These are phyloP conservation scores for Colletotrichum neosansevieriae DNA, from an alignment of 2,329 filamentous ascomycete genomes.

Conservation along the genomic window DNA sequence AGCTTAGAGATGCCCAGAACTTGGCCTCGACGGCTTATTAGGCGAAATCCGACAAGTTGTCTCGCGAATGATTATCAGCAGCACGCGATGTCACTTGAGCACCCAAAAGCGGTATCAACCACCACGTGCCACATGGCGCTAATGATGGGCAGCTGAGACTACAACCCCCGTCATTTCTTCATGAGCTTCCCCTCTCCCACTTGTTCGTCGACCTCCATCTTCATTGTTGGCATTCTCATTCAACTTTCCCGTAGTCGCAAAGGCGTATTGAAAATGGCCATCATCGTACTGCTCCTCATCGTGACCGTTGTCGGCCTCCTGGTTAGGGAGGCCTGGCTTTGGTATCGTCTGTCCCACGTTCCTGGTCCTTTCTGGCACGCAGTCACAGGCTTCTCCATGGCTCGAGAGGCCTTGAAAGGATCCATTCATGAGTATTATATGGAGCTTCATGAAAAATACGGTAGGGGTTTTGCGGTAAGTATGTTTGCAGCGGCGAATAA, in stretches of 20 bases:
- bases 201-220: background rate
- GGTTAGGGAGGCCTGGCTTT: conserved; percentile 32
- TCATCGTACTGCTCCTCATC: background rate
- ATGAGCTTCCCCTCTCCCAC: background rate
- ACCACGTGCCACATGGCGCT: conserved; percentile 28
- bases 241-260: background rate
- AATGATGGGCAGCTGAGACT: conserved; percentile 21
- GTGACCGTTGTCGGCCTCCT: conserved; percentile 4
- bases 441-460: conserved; percentile 23
- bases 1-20: background rate
- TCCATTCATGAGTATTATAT: conserved; percentile 30
- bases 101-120: conserved; percentile 23
- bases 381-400: conserved; percentile 49
- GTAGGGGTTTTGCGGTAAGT: too few species aligned
- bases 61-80: background rate
- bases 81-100: conserved; percentile 15
- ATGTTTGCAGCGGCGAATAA: too few species aligned
- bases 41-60: background rate
- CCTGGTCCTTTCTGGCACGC: conserved; percentile 49
- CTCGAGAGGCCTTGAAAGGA: conserved; percentile 33
- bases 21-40: accelerated
- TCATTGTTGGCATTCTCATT: accelerated
- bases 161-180: conserved; percentile 19
- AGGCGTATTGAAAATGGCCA: background rate
- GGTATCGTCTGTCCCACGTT: conserved; percentile 49